phyloP scores from a whole-genome alignment of 257 asterid species.

The Prunella vulgaris region DNA sequence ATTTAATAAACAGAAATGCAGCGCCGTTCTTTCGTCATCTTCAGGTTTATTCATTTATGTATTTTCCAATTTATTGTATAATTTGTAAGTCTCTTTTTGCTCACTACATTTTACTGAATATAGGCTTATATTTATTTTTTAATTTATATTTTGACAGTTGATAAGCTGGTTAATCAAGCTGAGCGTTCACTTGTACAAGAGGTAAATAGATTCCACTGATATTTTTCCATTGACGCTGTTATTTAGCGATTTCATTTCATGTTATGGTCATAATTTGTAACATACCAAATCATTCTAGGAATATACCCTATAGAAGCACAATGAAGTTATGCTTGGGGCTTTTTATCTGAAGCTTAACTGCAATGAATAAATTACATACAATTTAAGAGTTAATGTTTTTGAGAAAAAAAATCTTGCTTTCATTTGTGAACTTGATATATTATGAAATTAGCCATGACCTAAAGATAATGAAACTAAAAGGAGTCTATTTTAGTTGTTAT shows the following conservation, averaged over 20 bases:
- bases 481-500: background rate
- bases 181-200: slow-evolving; percentile 28
- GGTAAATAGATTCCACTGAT: slow-evolving; percentile 24
- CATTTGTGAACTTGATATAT: background rate
- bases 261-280: no score
- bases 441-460: background rate
- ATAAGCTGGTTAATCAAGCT: slow-evolving; percentile 29
- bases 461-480: background rate
- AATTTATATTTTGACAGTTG: slow-evolving; percentile 23
- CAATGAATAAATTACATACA: background rate
- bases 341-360: background rate
- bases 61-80: background rate
- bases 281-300: background rate
- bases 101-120: background rate
- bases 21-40: slow-evolving; percentile 18
- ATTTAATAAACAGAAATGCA: slow-evolving; percentile 15
- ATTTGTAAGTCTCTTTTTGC: background rate
- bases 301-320: background rate
- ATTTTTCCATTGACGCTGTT: background rate
- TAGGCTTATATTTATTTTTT: background rate
- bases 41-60: slow-evolving; percentile 32
- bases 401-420: background rate
- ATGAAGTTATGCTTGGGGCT: background rate
- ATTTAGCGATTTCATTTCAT: background rate
- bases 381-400: background rate